Base-by-base conservation (phyloP, 805 yeast genomes). In the Candida easanensis region DNA sequence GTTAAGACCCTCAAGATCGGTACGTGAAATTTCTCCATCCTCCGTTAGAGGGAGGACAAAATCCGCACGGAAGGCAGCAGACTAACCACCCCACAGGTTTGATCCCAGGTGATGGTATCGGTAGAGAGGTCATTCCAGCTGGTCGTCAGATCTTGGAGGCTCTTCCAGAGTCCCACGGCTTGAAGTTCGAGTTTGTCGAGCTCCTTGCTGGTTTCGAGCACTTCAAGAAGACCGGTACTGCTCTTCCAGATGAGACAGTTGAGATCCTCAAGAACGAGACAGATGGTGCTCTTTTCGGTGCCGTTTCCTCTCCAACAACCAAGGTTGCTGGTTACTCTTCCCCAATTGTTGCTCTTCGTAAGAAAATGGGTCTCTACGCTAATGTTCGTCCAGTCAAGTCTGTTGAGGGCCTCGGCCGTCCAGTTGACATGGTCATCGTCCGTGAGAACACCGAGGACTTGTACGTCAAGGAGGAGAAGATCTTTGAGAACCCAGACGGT, bases 71-170 rank as follows among this genome's bases (percentile, higher is more conserved):
- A n/a, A 7, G 7, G 6, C 23, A 19, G 16, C 23, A 32, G 22
- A 36, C 45, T 21, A 39, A 43, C 51, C 15, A 17, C n/a, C 21
- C 10, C 11, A 4, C 28, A 49, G 52, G 87, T 46, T 76, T 93
- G 61, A 90, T 93, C 56, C 97, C 99, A 40, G 99, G 99, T 63
- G 99, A 93, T 65, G 99, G 99, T 53, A 93, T 93, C 56, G 99
- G 99, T 43, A 80, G 85, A 60, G 99, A 93, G 69, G 99, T 93
- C 36, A 90, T 93, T 48, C 99, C 99, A 49, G 96, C 98, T 34
- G 99, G 99, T 56, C 79, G 80, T 55, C 86, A 87, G 51, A 79
- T 93, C 23, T 74, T 93, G 55, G 91, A 91, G 68, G 83, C 81
- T 49, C 77, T 93, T 45, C 89, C 91, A 34, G 67, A 84, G n/a